A percentile compares a stretch with the other conserved stretches of the same genome.
Evolutionary conservation across 2,329 filamentous ascomycete genomes (phyloP).

Genomic region (Zopfia rhizophila): DNA sequence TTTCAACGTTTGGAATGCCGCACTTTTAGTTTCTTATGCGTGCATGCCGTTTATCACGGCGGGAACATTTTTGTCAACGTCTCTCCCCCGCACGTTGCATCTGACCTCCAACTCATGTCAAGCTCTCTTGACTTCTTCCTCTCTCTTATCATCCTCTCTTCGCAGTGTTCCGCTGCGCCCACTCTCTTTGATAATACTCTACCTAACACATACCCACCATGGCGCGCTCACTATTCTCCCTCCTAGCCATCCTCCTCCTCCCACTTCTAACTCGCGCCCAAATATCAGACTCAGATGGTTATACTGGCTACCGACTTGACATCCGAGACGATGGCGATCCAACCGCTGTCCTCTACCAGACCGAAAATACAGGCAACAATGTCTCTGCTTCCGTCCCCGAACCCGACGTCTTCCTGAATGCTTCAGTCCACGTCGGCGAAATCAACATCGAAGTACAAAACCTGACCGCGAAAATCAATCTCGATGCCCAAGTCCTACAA

Average conservation of each 20-base stretch:
- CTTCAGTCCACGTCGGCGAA: slow-evolving; percentile 66
- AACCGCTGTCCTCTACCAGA: slow-evolving; percentile 64
- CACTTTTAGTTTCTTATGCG: slow-evolving; percentile 33
- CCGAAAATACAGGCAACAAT: slow-evolving; percentile 60
- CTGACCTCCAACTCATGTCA: slow-evolving; percentile 26
- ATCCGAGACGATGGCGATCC: slow-evolving; percentile 60
- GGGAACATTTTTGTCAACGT: slow-evolving; percentile 32
- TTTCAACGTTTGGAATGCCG: slow-evolving; percentile 18
- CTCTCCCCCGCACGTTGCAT: slow-evolving; percentile 28
- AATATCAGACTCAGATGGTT: slow-evolving; percentile 56
- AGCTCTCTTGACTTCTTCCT: slow-evolving; percentile 26
- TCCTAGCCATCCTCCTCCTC: slow-evolving; percentile 44
- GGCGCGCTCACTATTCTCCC: slow-evolving; percentile 36
- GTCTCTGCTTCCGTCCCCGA: slow-evolving; percentile 55
- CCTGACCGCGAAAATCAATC: slow-evolving; percentile 69
- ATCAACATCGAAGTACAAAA: slow-evolving; percentile 70
- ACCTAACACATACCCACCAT: slow-evolving; percentile 26
- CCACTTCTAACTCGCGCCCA: slow-evolving; percentile 46
- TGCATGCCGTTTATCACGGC: slow-evolving; percentile 35
- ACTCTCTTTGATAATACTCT: slow-evolving; percentile 25
- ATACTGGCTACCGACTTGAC: slow-evolving; percentile 66
- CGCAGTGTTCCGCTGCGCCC: slow-evolving; percentile 34
- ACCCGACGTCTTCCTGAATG: slow-evolving; percentile 71
- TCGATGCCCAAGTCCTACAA: slow-evolving; percentile 68
- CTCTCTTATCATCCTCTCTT: slow-evolving; percentile 28